Evolutionary conservation across 352 stramenopile species (phyloP), one percentile per base, ranked within the genome.

Genomic region (Phytopythium aichiense): DNA sequence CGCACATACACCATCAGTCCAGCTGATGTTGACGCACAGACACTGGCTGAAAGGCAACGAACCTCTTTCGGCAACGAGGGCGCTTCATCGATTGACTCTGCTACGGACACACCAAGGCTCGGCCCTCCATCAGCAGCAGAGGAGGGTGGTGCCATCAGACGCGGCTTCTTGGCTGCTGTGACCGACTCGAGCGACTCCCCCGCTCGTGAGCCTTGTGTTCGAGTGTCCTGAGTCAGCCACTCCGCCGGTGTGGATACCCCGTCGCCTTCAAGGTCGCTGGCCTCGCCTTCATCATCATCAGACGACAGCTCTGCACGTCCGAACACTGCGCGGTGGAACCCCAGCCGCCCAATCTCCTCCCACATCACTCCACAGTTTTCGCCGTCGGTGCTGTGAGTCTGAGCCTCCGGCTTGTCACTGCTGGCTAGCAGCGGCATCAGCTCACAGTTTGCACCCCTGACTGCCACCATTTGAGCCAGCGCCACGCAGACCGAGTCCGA

Each of bases 401-500:
- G 6, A 30, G 7, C n/a, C 7, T 23, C 25, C 13, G 22, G 9
- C 5, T 51, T 9, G 3, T 15, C 45, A 30, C 22, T 31, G 7
- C n/a, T 18, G 6, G 45, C 0, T 8, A 23, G 40, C 38, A 33
- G 54, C 12, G 4, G 12, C 33, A 7, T 28, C 7, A 40, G 38
- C 22, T 51, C 38, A 18, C 23, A 55, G 7, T 8, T 42, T 31
- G 50, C 45, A 2, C 54, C 46, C 15, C 6, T 30, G 13, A 23
- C 54, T 12, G 68, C 9, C 43, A 76, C 63, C 38, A 71, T 68
- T 40, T 45, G 63, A 4, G 67, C 73, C 40, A 81, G 38, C 2
- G 60, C 45, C n/a, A 71, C 16, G 53, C 73, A 77, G 48, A 77
- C 67, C 12, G 43, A 25, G 45, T 81, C 73, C 30, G 18, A 50